Base-by-base conservation (phyloP, 2,329 filamentous ascomycete species). In the Fusarium sp. region DNA sequence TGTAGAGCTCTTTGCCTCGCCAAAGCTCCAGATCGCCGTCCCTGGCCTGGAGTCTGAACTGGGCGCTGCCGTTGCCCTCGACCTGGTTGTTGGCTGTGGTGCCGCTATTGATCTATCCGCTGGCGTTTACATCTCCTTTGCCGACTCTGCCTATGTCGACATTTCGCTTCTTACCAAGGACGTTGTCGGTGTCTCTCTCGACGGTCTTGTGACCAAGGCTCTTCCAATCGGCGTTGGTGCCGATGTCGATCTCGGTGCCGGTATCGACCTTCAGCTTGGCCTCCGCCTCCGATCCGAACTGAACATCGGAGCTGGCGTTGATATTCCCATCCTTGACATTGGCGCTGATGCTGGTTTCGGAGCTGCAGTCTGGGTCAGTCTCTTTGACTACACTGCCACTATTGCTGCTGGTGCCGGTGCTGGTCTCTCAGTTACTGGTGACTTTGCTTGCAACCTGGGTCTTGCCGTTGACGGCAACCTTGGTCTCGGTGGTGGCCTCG, bases 221-320 rank as follows among this genome's bases (percentile, higher is more conserved):
- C 74, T 76, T 9, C 74, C 74, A 9, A 43, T 76, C 15, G 69
- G 64, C n/a, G 60, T 76, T 28, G 74, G 71, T 58, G 74, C 74
- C 18, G 63, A 62, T 3, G 68, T 75, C 28, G 68, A 76, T 30
- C 74, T 76, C 65, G 82, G 82, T 53, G 84, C 83, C 31, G 82
- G 81, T 60, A 83, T 82, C 1, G 79, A 82, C 48, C 78, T 89
- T 37, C 79, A 82, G 41, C 85, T 86, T 31, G 80, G 83, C 41
- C 83, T 89, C 13, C 85, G 85, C 43, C 77, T 89, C 13, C 85
- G 85, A 52, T 79, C 84, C 13, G 81, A 87, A 69, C 81, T 83
- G 52, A 84, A 80, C 47, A 74, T 82, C 44, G 74, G 78, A 37
- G 78, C 81, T 16, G 77, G 79, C 7, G 64, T 76, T 27, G 68